These are phyloP conservation scores for Prototheca cutis DNA, from an alignment of 163 green algal genomes.

Conservation along the genomic window DNA sequence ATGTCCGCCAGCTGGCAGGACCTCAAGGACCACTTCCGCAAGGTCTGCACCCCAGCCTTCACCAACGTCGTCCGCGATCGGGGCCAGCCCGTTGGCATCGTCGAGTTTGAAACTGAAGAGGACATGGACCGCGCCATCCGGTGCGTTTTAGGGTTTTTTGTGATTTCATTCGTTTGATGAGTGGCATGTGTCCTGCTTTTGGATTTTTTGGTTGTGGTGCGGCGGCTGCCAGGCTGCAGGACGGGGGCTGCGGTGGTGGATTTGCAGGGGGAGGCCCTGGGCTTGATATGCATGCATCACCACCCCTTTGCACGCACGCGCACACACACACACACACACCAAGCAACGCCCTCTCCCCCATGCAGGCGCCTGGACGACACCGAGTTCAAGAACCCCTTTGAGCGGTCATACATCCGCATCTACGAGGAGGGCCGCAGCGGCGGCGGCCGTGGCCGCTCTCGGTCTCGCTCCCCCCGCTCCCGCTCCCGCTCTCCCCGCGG, in stretches of 20 bases:
- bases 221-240: too few relatives aligned
- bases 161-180: too few relatives aligned
- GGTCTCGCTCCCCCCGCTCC: slow-evolving; percentile 7
- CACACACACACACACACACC: neutral
- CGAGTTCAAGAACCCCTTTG: slow-evolving; percentile 86
- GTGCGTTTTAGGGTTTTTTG: too few relatives aligned
- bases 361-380: slow-evolving; percentile 79
- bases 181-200: too few relatives aligned
- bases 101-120: slow-evolving; percentile 70
- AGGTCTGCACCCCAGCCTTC: slow-evolving; percentile 43
- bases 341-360: neutral
- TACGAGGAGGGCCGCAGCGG: slow-evolving; percentile 23
- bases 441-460: neutral
- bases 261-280: neutral
- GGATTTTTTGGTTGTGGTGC: too few relatives aligned
- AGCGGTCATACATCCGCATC: slow-evolving; percentile 47
- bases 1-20: slow-evolving; percentile 82
- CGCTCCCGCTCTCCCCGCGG: slow-evolving; percentile 12
- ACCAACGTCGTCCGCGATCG: slow-evolving; percentile 51
- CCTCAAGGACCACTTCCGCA: slow-evolving; percentile 86
- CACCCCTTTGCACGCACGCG: too few relatives aligned
- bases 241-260: neutral
- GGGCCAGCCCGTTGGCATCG: slow-evolving; percentile 45
- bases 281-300: too few relatives aligned
- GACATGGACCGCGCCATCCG: slow-evolving; percentile 62